Conservation (phyloP, 1,284 basidiomycete genomes). For the Irpex rosettiformis region DNA sequence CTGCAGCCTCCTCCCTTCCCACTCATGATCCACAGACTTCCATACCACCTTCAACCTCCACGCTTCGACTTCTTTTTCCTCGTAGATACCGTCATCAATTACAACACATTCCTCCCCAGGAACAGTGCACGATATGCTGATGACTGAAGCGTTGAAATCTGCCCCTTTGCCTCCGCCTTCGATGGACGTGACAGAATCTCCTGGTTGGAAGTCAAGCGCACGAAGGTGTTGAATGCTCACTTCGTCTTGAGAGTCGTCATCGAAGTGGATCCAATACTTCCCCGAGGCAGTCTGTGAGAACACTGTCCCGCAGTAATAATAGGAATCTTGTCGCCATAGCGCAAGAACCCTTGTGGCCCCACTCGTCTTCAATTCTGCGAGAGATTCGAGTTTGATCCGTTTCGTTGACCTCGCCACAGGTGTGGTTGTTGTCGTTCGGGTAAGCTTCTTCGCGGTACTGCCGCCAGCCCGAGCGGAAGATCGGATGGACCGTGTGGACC, state of each 20-base stretch:
- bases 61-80: slow-evolving; percentile 28
- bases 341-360: slow-evolving; percentile 61
- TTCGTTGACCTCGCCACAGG: slow-evolving; percentile 29
- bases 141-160: slow-evolving; percentile 28
- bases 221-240: slow-evolving; percentile 57
- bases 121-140: slow-evolving; percentile 32
- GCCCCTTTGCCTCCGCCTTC: slow-evolving; percentile 21
- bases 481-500: slow-evolving; percentile 19
- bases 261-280: slow-evolving; percentile 52
- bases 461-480: slow-evolving; percentile 15
- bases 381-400: slow-evolving; percentile 22
- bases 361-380: slow-evolving; percentile 3
- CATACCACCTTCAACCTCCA: slow-evolving; percentile 43
- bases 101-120: too few species aligned
- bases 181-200: slow-evolving; percentile 48
- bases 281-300: slow-evolving; percentile 26
- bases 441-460: slow-evolving; percentile 14
- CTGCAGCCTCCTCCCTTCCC: slow-evolving; percentile 47
- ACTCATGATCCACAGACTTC: slow-evolving; percentile 44
- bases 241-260: slow-evolving; percentile 46
- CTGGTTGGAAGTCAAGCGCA: slow-evolving; percentile 41
- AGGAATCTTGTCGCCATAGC: slow-evolving; percentile 54
- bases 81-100: too few species aligned
- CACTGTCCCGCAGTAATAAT: slow-evolving; percentile 61
- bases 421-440: slow-evolving; percentile 29